A percentile compares a stretch with the other conserved stretches of the same genome.
These are phyloP conservation scores for Chenopodium formosanum DNA, from an alignment of 148 eudicot species.

Conservation along the genomic window DNA sequence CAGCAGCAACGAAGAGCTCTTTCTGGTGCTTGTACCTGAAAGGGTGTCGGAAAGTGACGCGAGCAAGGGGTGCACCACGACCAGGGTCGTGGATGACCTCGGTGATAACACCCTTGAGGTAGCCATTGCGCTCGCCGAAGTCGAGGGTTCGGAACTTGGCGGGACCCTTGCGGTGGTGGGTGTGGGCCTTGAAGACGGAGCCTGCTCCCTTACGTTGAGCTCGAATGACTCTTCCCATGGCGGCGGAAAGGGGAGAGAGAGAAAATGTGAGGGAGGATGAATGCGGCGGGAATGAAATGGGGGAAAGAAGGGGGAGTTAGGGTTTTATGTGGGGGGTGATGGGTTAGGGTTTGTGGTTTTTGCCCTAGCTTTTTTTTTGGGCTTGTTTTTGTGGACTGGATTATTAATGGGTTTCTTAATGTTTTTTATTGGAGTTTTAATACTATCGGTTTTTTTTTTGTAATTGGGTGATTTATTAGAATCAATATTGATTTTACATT, in stretches of 20 bases:
- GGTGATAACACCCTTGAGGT: slow-evolving; percentile 37
- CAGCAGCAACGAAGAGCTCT: slow-evolving; percentile 40
- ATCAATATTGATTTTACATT: too few species aligned
- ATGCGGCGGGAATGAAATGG: not conserved
- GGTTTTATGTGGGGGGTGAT: not conserved
- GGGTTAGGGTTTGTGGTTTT: slow-evolving; percentile 4
- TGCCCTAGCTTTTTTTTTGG: not conserved
- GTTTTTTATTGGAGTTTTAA: too few species aligned
- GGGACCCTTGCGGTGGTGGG: slow-evolving; percentile 43
- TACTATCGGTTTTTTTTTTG: too few species aligned
- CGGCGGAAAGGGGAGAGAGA: not conserved
- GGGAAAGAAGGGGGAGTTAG: not conserved
- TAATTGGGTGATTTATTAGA: too few species aligned
- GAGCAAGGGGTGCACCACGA: slow-evolving; percentile 37
- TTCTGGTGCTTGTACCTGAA: slow-evolving; percentile 43
- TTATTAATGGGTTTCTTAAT: too few species aligned
- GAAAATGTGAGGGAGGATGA: not conserved
- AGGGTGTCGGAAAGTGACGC: slow-evolving; percentile 38
- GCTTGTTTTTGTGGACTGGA: not conserved
- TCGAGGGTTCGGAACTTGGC: slow-evolving; percentile 42
- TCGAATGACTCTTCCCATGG: slow-evolving; percentile 41
- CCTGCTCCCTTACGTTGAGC: slow-evolving; percentile 50
- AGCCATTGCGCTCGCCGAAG: slow-evolving; percentile 39
- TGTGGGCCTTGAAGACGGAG: slow-evolving; percentile 43
- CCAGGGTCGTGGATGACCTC: slow-evolving; percentile 46